Evolutionary conservation across 345 rosid species (phyloP).

Genomic region (Pugionium cornutum): DNA sequence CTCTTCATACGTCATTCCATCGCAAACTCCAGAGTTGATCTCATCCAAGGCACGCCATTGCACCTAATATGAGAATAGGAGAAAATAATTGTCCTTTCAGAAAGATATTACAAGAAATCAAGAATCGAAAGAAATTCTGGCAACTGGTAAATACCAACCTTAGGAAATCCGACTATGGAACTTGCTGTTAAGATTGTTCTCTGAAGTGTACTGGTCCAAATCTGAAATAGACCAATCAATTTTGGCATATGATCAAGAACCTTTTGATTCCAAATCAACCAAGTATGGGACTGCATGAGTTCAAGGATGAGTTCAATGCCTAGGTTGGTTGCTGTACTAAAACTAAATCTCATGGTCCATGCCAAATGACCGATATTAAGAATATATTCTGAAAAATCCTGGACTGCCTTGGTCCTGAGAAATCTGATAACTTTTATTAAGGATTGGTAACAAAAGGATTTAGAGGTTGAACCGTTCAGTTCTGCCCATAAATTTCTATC

Average conservation of each 20-base stretch:
- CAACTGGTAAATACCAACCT: conserved; percentile 51
- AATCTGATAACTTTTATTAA: background rate
- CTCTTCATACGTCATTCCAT: conserved; percentile 98
- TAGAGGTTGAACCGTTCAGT: too few relatives aligned
- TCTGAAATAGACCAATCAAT: conserved; percentile 46
- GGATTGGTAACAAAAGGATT: too few relatives aligned
- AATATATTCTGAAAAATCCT: too few relatives aligned
- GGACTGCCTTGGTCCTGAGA: conserved; percentile 8
- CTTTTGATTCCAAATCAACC: too few relatives aligned
- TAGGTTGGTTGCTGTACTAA: background rate
- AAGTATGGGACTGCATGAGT: too few relatives aligned
- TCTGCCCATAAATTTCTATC: too few relatives aligned
- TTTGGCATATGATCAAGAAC: background rate
- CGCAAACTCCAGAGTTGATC: conserved; percentile 98
- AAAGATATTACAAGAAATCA: background rate
- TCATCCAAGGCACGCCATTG: conserved; percentile 99
- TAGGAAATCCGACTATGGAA: conserved; percentile 89
- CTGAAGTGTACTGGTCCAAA: conserved; percentile 99
- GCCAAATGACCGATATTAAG: background rate
- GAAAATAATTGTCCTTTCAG: conserved; percentile 6
- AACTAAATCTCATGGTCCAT: background rate
- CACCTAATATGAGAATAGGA: conserved; percentile 51
- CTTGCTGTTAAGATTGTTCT: conserved; percentile 84
- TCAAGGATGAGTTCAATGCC: background rate
- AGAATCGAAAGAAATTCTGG: conserved; percentile 1